phyloP scores from a whole-genome alignment of 2,329 filamentous ascomycete genomes.

The Zymoseptoria tritici region DNA sequence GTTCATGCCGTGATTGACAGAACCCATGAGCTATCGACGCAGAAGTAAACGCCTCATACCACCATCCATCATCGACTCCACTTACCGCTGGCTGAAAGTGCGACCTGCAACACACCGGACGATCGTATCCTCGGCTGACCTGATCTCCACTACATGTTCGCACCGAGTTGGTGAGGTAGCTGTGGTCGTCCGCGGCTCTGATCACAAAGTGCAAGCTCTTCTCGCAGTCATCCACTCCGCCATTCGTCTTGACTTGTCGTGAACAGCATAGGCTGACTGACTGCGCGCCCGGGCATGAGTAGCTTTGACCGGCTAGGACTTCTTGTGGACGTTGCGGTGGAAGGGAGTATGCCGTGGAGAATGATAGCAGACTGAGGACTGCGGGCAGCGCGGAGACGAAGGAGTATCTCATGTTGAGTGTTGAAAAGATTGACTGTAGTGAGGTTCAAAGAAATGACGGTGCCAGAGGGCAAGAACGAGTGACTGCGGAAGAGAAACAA shows the following conservation, averaged over 20 bases:
- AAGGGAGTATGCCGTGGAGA: background rate
- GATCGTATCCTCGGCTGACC: background rate
- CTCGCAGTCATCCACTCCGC: background rate
- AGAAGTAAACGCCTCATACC: background rate
- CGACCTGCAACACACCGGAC: background rate
- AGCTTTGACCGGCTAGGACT: background rate
- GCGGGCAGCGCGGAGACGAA: background rate
- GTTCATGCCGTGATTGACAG: background rate
- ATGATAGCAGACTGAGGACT: background rate
- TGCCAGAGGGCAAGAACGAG: background rate
- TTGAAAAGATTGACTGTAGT: background rate
- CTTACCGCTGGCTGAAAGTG: background rate
- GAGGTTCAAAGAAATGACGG: background rate
- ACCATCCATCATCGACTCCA: background rate
- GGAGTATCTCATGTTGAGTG: background rate
- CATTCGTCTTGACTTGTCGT: background rate
- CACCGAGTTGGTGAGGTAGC: background rate
- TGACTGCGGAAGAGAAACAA: background rate
- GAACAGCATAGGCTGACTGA: background rate
- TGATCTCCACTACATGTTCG: background rate
- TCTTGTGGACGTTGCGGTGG: background rate
- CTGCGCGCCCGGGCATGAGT: background rate
- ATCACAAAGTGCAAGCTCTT: background rate
- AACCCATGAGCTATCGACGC: background rate
- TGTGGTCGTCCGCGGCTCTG: background rate